These are phyloP conservation scores for Binderoboletus segoi DNA, from an alignment of 1,284 basidiomycete species.

Conservation along the genomic window DNA sequence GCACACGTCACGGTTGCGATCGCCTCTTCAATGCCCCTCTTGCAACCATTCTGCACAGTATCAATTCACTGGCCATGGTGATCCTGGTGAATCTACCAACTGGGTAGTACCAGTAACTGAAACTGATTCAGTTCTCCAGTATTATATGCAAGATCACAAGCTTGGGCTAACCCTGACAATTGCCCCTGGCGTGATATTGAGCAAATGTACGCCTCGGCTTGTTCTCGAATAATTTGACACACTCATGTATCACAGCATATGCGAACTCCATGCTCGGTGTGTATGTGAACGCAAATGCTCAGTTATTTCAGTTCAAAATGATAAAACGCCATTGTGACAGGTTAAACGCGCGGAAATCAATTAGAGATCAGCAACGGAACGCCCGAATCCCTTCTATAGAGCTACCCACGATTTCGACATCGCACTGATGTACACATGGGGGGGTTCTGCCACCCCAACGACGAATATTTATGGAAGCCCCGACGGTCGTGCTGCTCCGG, in stretches of 20 bases:
- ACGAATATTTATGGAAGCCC: neutral
- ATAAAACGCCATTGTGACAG: neutral
- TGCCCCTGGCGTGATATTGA: slow-evolving; percentile 14
- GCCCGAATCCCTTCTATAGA: neutral
- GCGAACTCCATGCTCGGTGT: slow-evolving; percentile 23
- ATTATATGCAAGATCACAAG: neutral
- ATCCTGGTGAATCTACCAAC: slow-evolving; percentile 6
- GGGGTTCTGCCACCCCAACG: neutral
- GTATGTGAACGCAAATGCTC: slow-evolving; percentile 5
- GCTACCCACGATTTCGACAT: slow-evolving; percentile 8
- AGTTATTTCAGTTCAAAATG: too few species aligned
- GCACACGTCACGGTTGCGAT: neutral
- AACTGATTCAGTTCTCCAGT: slow-evolving; percentile 3
- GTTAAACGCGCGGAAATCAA: slow-evolving; percentile 20
- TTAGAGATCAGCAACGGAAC: slow-evolving; percentile 17
- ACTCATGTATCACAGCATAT: slow-evolving; percentile 14
- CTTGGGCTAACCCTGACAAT: neutral
- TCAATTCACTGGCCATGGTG: slow-evolving; percentile 8
- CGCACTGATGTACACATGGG: neutral
- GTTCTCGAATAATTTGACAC: neutral
- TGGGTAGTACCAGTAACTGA: neutral
- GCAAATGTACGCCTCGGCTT: slow-evolving; percentile 13
- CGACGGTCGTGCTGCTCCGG: too few species aligned
- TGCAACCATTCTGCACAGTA: slow-evolving; percentile 1
- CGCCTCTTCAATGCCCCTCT: neutral